Conservation (phyloP, 2,329 filamentous ascomycete genomes). For the Sporothrix humicola region DNA sequence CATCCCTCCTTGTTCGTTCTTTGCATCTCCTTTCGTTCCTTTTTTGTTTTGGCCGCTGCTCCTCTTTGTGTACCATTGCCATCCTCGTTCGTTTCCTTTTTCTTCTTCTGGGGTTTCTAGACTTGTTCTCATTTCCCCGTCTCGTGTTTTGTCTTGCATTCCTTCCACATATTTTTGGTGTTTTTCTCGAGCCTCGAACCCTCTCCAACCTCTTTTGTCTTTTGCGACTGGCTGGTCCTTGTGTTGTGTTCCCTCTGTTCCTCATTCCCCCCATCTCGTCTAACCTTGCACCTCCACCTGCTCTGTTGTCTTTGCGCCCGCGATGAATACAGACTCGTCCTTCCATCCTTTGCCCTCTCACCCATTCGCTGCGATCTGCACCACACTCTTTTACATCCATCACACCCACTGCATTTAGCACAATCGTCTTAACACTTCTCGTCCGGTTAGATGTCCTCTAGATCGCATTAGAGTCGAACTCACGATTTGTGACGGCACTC, state of each 20-base stretch:
- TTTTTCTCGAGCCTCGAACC: not conserved
- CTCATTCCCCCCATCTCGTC: constrained; percentile 8
- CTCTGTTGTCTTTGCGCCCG: not conserved
- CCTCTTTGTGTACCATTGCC: not conserved
- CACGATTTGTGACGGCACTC: not conserved
- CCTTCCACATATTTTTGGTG: constrained; percentile 4
- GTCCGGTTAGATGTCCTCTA: constrained; percentile 20
- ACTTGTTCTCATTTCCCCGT: constrained; percentile 14
- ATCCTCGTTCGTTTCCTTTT: constrained; percentile 1
- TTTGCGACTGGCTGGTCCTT: constrained; percentile 8
- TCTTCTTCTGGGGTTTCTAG: not conserved
- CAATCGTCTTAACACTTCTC: not conserved
- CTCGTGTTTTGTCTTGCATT: constrained; percentile 26
- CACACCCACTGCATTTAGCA: not conserved
- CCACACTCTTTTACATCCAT: not conserved
- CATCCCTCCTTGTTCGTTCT: not conserved
- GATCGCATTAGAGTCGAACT: not conserved
- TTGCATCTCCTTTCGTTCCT: not conserved
- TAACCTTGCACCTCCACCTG: constrained; percentile 4
- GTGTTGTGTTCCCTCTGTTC: not conserved
- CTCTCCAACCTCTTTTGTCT: constrained; percentile 5
- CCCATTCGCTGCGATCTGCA: not conserved
- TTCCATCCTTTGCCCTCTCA: not conserved
- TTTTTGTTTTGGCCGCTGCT: constrained; percentile 2
- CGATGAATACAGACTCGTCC: not conserved